phyloP scores from a whole-genome alignment of 2,329 filamentous ascomycete genomes.

The Phaeosphaeria sp. region DNA sequence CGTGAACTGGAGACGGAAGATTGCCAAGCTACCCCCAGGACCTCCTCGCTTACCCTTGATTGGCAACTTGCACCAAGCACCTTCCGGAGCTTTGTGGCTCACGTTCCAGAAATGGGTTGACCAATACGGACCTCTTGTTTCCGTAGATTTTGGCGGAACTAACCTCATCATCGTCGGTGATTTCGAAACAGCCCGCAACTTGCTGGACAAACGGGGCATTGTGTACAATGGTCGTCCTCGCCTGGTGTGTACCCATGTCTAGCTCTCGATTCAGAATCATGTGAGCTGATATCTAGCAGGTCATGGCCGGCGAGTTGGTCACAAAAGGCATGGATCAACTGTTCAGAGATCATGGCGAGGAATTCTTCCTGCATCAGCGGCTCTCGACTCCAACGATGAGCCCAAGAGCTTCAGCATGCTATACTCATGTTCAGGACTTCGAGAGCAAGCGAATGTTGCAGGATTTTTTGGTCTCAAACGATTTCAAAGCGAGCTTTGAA shows the following conservation, averaged over 20 bases:
- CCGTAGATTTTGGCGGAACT: conserved; percentile 36
- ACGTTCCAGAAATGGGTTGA: conserved; percentile 42
- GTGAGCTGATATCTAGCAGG: conserved; percentile 1
- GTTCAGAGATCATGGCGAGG: conserved; percentile 46
- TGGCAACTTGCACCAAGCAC: conserved; percentile 43
- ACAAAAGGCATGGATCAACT: conserved; percentile 50
- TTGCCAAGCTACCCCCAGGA: conserved; percentile 28
- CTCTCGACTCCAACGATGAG: conserved; percentile 46
- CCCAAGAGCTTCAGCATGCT: conserved; percentile 35
- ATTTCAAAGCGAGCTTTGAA: conserved; percentile 43
- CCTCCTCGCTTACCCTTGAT: conserved; percentile 39
- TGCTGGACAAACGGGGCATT: conserved; percentile 60
- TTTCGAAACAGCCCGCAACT: conserved; percentile 55
- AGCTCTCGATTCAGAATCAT: background rate
- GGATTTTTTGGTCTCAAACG: conserved; percentile 44
- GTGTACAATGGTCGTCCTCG: conserved; percentile 55
- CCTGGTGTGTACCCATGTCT: conserved; percentile 43
- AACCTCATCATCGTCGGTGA: conserved; percentile 54
- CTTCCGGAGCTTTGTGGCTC: conserved; percentile 25
- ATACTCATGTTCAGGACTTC: conserved; percentile 51
- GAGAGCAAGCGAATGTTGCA: conserved; percentile 52
- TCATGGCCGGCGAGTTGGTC: conserved; percentile 58
- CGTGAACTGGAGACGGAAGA: background rate
- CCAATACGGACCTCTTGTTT: conserved; percentile 45
- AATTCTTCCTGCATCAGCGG: conserved; percentile 48